Conservation (phyloP, 306 rosid species). For the Medicago lupulina region DNA sequence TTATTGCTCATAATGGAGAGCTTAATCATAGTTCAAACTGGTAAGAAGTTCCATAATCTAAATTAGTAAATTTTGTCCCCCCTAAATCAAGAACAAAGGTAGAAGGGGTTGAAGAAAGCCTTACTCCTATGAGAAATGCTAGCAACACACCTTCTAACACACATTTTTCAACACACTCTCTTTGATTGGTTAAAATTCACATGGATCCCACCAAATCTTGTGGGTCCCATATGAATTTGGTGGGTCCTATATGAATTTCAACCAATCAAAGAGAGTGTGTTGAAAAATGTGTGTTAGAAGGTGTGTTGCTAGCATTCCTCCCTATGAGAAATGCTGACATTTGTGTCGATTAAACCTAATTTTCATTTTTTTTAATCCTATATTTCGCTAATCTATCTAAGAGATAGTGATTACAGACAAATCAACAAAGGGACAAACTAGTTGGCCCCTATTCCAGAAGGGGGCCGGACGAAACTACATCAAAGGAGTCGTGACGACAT, state of each 20-base stretch:
- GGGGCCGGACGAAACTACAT: slow-evolving; percentile 47
- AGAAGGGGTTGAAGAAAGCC: slow-evolving; percentile 34
- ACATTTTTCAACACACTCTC: no score
- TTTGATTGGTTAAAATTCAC: no score
- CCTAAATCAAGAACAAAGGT: slow-evolving; percentile 33
- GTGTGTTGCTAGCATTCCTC: no score
- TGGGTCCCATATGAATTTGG: no score
- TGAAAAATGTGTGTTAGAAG: no score
- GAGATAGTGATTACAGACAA: slow-evolving; percentile 41
- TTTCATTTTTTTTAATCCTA: slow-evolving; percentile 34
- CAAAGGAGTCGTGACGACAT: slow-evolving; percentile 65
- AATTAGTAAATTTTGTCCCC: slow-evolving; percentile 38
- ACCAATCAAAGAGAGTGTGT: no score
- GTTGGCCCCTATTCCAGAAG: slow-evolving; percentile 32
- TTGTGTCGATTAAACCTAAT: slow-evolving; percentile 42
- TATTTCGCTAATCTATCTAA: slow-evolving; percentile 47
- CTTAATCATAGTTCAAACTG: slow-evolving; percentile 31
- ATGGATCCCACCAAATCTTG: no score
- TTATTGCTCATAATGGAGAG: slow-evolving; percentile 39
- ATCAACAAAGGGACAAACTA: slow-evolving; percentile 37
- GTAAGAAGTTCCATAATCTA: slow-evolving; percentile 40
- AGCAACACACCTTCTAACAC: no score
- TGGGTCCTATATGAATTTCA: no score
- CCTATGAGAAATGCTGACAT: slow-evolving; percentile 43
- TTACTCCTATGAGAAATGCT: no score